phyloP scores from a whole-genome alignment of 2,329 filamentous ascomycete species.

The Pseudohalonectria lignicola region DNA sequence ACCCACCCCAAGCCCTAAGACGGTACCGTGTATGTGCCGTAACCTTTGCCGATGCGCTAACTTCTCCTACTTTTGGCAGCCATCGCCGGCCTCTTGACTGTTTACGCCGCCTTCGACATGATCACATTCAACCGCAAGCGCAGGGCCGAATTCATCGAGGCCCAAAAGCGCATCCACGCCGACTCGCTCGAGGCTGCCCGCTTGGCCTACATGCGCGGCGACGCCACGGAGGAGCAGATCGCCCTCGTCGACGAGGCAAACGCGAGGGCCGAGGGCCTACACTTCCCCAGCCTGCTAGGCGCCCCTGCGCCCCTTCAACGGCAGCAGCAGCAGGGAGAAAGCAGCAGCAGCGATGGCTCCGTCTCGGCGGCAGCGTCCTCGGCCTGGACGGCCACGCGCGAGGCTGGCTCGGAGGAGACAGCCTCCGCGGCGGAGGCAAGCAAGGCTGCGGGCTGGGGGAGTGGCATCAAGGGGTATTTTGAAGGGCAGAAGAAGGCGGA shows the following conservation, averaged over 20 bases:
- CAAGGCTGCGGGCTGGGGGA: too few relatives aligned
- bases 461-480: slow-evolving; percentile 18
- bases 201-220: slow-evolving; percentile 48
- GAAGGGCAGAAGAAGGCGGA: slow-evolving; percentile 25
- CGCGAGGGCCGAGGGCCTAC: slow-evolving; percentile 25
- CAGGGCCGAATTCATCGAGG: slow-evolving; percentile 45
- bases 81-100: slow-evolving; percentile 42
- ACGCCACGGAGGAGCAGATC: slow-evolving; percentile 44
- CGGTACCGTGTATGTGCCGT: background rate
- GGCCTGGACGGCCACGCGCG: slow-evolving; percentile 10
- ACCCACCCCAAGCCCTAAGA: too few relatives aligned
- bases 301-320: slow-evolving; percentile 20
- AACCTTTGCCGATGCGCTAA: background rate
- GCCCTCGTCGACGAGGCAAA: slow-evolving; percentile 46
- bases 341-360: background rate
- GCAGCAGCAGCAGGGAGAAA: too few relatives aligned
- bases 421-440: slow-evolving; percentile 1
- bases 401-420: slow-evolving; percentile 9
- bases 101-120: slow-evolving; percentile 53
- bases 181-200: slow-evolving; percentile 46
- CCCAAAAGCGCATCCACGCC: slow-evolving; percentile 40
- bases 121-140: slow-evolving; percentile 48
- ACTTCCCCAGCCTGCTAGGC: slow-evolving; percentile 35
- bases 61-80: slow-evolving; percentile 19
- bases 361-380: slow-evolving; percentile 10